A percentile compares a stretch with the other conserved stretches of the same genome.
These are phyloP conservation scores for Geotrichum macrosporum DNA, from an alignment of 1,139 yeast species.

Conservation along the genomic window DNA sequence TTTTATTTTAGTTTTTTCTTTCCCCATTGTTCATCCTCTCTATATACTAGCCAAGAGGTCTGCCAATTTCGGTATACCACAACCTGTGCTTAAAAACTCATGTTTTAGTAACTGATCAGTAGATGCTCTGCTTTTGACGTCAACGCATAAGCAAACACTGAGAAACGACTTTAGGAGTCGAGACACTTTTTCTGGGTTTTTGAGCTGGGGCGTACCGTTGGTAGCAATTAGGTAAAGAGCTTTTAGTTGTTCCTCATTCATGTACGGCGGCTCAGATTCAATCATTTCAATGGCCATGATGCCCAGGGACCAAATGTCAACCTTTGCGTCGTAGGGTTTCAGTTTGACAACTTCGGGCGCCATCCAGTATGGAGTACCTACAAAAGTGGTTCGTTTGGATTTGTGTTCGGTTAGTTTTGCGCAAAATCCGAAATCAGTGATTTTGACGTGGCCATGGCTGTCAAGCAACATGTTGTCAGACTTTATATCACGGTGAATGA, in stretches of 20 bases:
- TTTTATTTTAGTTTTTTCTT: too few relatives aligned
- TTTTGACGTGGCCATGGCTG: slow-evolving; percentile 82
- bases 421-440: slow-evolving; percentile 97
- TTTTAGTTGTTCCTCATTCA: slow-evolving; percentile 92
- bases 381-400: slow-evolving; percentile 95
- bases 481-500: slow-evolving; percentile 93
- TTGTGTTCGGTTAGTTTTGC: slow-evolving; percentile 91
- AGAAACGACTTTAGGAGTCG: slow-evolving; percentile 79
- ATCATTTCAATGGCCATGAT: slow-evolving; percentile 98
- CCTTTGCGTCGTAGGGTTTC: slow-evolving; percentile 92
- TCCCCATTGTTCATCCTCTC: too few relatives aligned
- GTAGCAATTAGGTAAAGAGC: slow-evolving; percentile 90
- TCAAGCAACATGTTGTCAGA: slow-evolving; percentile 89
- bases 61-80: slow-evolving; percentile 63
- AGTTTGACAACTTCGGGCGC: slow-evolving; percentile 98
- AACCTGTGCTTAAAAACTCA: slow-evolving; percentile 70
- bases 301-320: slow-evolving; percentile 96
- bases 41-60: slow-evolving; percentile 61
- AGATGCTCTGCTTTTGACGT: slow-evolving; percentile 84
- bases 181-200: slow-evolving; percentile 76
- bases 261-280: slow-evolving; percentile 96
- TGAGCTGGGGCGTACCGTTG: slow-evolving; percentile 92
- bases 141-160: slow-evolving; percentile 91
- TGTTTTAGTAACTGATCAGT: slow-evolving; percentile 84
- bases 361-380: slow-evolving; percentile 99